Evolutionary conservation across 176 grass and related monocot genomes (phyloP).

Genomic region (maize (Zea mays)): DNA sequence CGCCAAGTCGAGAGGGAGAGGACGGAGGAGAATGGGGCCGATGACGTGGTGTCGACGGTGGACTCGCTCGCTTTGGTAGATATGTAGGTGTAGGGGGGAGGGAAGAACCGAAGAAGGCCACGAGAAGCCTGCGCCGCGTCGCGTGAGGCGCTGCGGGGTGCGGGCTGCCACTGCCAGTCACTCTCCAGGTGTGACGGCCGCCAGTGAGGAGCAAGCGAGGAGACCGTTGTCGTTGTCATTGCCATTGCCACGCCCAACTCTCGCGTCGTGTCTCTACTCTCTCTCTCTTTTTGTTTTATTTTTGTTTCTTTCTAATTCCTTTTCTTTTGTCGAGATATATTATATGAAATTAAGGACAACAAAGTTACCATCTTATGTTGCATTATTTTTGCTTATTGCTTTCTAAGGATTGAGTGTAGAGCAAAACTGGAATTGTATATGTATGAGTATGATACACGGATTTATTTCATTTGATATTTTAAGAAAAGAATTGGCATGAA

Average conservation of each 20-base stretch:
- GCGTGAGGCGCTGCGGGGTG: neutral
- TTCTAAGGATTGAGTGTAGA: too few relatives aligned
- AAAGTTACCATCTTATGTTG: neutral
- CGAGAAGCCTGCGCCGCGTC: neutral
- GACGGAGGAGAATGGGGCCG: neutral
- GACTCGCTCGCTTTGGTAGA: neutral
- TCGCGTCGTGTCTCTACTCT: neutral
- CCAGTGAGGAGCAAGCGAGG: neutral
- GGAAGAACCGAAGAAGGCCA: neutral
- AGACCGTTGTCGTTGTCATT: neutral
- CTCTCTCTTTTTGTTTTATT: neutral
- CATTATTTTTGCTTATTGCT: too few relatives aligned
- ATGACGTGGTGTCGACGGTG: slow-evolving; percentile 2
- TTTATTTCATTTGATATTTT: too few relatives aligned
- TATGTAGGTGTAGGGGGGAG: neutral
- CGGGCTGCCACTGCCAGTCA: neutral
- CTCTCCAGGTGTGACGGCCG: neutral
- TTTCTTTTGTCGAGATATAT: neutral
- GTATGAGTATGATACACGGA: too few relatives aligned
- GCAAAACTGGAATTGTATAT: too few relatives aligned
- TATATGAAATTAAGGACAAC: neutral
- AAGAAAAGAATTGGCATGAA: too few relatives aligned
- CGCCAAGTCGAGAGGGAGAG: neutral
- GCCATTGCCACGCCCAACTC: neutral
- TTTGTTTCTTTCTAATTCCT: neutral